Evolutionary conservation across 345 rosid species (phyloP).

Genomic region (Ceriops tagal): DNA sequence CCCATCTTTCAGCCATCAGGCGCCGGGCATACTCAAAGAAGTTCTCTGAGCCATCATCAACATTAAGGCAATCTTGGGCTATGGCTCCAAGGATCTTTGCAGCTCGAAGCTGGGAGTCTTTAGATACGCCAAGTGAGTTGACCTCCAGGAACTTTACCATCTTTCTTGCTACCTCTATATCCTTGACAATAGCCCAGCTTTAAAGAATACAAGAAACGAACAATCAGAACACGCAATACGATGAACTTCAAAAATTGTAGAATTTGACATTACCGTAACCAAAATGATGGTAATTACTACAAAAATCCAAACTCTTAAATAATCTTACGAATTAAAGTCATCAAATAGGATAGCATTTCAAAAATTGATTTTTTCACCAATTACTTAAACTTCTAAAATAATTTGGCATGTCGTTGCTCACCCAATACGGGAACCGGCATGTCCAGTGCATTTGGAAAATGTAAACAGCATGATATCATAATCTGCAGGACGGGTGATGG

Average conservation of each 20-base stretch:
- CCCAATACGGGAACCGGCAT: constrained; percentile 96
- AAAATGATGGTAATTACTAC: too few relatives aligned
- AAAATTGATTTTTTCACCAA: too few relatives aligned
- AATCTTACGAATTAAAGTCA: too few relatives aligned
- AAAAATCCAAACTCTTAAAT: too few relatives aligned
- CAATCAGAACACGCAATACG: background rate
- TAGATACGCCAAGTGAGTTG: constrained; percentile 74
- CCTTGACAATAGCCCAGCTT: constrained; percentile 88
- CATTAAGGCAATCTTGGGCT: constrained; percentile 30
- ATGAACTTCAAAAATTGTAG: background rate
- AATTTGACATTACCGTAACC: too few relatives aligned
- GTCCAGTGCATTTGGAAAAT: constrained; percentile 86
- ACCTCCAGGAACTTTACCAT: constrained; percentile 59
- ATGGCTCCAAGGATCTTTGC: constrained; percentile 59
- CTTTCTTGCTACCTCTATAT: constrained; percentile 55
- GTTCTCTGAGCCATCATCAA: constrained; percentile 27
- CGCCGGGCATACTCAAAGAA: constrained; percentile 51
- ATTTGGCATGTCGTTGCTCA: constrained; percentile 16
- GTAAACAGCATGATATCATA: constrained; percentile 84
- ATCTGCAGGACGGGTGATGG: constrained; percentile 58
- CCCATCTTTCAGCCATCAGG: constrained; percentile 67
- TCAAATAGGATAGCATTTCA: too few relatives aligned
- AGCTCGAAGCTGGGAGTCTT: constrained; percentile 78
- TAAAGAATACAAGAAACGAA: background rate
- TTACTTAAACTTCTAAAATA: too few relatives aligned